Evolutionary conservation across 495 filamentous ascomycete species (phyloP), one percentile per base, ranked within the genome.

Genomic region (Xylaria intraflava): DNA sequence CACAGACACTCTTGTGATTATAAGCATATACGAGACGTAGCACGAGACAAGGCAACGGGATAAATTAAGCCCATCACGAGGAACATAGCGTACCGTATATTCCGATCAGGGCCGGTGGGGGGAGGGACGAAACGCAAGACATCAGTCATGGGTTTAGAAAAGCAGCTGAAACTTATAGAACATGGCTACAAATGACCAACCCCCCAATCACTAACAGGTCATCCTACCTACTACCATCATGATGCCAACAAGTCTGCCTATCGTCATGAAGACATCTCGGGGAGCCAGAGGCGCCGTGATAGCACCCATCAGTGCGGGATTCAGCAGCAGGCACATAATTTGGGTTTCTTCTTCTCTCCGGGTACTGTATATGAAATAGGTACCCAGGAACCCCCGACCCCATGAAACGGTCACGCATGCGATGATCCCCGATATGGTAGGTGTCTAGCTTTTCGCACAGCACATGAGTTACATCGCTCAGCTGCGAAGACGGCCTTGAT

Each of bases 381-480:
- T 47, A 24, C 10, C 17, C 35, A 35, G 27, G 46, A 11, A 17
- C 2, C 16, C 26, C 17, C 33, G n/a, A 26, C 27, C 41, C 30
- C 38, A 24, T 51, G 19, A 51, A 40, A 42, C 3, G 49, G 22
- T 23, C 27, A 33, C 36, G 49, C 49, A 31, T 22, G 27, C 17
- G 7, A 35, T 23, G 29, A 36, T 19, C 38, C 38, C 39, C 49
- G 44, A 52, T 33, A 2, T 12, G 38, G 49, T 44, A 52, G 40
- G 40, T 52, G 49, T 36, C 44, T 14, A 27, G 31, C 19, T 12
- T 12, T 7, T 20, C 31, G 26, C 31, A 35, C 49, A 19, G 29
- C 27, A 44, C 40, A 45, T 52, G 33, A 51, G 49, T 42, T 51
- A 51, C 49, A 51, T 51, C 49, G 49, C 43, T 19, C 12, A 36